Base-by-base conservation (phyloP, 2,329 filamentous ascomycete species). In the Fusarium clavum region DNA sequence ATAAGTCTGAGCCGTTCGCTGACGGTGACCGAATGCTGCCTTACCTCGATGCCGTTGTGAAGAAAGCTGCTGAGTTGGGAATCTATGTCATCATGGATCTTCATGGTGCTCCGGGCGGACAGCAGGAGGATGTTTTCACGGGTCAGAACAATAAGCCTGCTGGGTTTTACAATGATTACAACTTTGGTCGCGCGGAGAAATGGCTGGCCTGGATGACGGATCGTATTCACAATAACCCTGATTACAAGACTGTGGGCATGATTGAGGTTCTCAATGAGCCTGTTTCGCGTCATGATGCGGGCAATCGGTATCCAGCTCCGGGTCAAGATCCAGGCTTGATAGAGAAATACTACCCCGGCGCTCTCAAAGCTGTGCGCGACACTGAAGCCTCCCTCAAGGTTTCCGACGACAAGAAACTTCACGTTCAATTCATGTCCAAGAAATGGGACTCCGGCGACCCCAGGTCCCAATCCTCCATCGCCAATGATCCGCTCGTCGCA, bases 81-180 rank as follows among this genome's bases (percentile, higher is more conserved):
- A 49, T 71, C 2, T 71, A 71, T 6, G 68, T 71, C 24, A 71
- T 71, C 20, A 71, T 71, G 8, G 68, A 71, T 5, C 68, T 71
- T 20, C 69, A 71, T 1, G 69, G 69, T 1, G 69, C 69, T 20
- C 68, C 69, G 0, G 69, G 68, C 0, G 69, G 69, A 5, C 69
- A 71, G 16, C 68, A 71, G n/a, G 56, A 71, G 20, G 69, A 71
- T 22, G 64, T 49, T 0, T 71, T 71, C 10, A 71, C 69, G 1
- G 64, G 69, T 3, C 68, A 71, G 38, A 62, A 66, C 32, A 71
- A 69, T 29, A 65, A 69, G 2, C 69, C 68, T 0, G 69, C 69
- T n/a, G 69, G 68, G 0, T 71, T 71, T 25, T 71, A 45, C 9
- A 71, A 62, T 1, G 69, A 71, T 3, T 69, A 71, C 1, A 71